Evolutionary conservation across 495 filamentous ascomycete species (phyloP).

Genomic region (Thermochaetoides thermophila): DNA sequence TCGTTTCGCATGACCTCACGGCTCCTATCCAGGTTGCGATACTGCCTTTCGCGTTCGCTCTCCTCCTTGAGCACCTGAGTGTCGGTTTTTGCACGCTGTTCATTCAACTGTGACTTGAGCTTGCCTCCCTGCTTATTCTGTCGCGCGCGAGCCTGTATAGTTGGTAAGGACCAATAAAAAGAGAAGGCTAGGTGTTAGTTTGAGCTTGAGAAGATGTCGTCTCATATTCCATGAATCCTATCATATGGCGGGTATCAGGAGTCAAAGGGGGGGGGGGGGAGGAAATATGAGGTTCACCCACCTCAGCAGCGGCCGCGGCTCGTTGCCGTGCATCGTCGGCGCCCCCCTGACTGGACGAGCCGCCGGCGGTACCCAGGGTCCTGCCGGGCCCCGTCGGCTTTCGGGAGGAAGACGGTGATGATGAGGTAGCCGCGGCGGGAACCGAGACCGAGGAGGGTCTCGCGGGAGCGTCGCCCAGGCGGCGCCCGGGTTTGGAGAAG

Average conservation of each 20-base stretch:
- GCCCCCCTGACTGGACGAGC: conserved; percentile 3
- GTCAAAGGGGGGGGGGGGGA: neutral
- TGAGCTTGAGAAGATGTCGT: no score
- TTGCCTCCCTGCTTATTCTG: conserved; percentile 36
- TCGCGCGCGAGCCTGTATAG: conserved; percentile 30
- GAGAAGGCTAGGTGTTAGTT: neutral
- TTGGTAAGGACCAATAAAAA: neutral
- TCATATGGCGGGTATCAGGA: no score
- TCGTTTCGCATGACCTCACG: conserved; percentile 36
- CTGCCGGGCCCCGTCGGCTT: conserved; percentile 29
- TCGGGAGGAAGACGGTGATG: neutral
- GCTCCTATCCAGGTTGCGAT: conserved; percentile 42
- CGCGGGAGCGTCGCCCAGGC: conserved; percentile 36
- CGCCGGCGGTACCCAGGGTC: conserved; percentile 43
- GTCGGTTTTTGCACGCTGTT: conserved; percentile 47
- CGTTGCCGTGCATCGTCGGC: conserved; percentile 38
- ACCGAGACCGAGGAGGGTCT: conserved; percentile 22
- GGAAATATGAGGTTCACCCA: conserved; percentile 10
- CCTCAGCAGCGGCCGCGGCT: conserved; percentile 57
- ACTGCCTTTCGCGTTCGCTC: conserved; percentile 39
- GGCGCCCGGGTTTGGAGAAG: conserved; percentile 50
- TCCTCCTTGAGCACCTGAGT: conserved; percentile 41
- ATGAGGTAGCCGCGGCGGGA: conserved; percentile 12
- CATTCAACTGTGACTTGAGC: conserved; percentile 24
- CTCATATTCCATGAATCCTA: no score